Evolutionary conservation across 169 alveolate genomes (phyloP).

Genomic region (Cryptosporidium parvum): DNA sequence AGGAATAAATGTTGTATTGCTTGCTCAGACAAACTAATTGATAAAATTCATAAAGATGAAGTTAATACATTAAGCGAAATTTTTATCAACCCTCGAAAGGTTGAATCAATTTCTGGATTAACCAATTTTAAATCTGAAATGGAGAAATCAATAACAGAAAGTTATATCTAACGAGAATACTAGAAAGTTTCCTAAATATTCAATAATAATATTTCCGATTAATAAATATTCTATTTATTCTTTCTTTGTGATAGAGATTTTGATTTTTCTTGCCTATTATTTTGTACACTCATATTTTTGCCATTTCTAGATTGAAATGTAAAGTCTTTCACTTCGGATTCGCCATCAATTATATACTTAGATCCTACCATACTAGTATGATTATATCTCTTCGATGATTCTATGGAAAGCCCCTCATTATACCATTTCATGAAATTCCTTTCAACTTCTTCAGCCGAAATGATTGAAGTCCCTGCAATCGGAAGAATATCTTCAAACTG

Average conservation of each 20-base stretch:
- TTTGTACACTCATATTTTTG: slow-evolving; percentile 30
- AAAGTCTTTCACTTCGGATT: slow-evolving; percentile 44
- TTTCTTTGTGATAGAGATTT: neutral
- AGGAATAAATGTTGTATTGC: slow-evolving; percentile 47
- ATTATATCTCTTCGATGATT: slow-evolving; percentile 54
- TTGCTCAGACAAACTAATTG: slow-evolving; percentile 32
- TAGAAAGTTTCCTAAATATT: neutral
- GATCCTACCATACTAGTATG: slow-evolving; percentile 57
- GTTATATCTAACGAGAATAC: neutral
- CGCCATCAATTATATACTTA: slow-evolving; percentile 49
- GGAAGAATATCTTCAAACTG: slow-evolving; percentile 74
- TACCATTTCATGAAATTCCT: slow-evolving; percentile 63
- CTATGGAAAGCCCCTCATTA: slow-evolving; percentile 36
- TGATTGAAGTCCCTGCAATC: slow-evolving; percentile 48
- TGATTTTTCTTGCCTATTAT: slow-evolving; percentile 9
- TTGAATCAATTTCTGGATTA: slow-evolving; percentile 55
- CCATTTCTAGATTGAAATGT: slow-evolving; percentile 45
- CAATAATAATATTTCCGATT: neutral
- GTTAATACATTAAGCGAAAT: neutral
- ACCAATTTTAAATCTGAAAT: slow-evolving; percentile 10
- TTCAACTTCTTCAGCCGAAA: slow-evolving; percentile 35
- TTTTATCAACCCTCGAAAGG: slow-evolving; percentile 22
- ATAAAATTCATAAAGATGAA: slow-evolving; percentile 37
- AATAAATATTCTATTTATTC: neutral
- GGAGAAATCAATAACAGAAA: slow-evolving; percentile 6